Percentiles rank a stretch among this genome's conserved stretches.
These are phyloP conservation scores for Monilinia fructigena DNA, from an alignment of 2,329 filamentous ascomycete species.

Conservation along the genomic window DNA sequence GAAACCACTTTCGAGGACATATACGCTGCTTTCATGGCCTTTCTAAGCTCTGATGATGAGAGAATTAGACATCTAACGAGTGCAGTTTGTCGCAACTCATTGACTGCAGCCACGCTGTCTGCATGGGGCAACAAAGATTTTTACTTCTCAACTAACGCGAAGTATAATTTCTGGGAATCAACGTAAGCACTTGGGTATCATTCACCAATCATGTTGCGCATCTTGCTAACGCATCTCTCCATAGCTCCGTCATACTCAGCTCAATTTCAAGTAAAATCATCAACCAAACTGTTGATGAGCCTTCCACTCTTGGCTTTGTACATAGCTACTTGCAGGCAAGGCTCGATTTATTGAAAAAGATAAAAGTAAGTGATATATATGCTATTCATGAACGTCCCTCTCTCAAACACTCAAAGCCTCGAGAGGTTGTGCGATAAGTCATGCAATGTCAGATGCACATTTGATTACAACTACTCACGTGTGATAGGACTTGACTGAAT, in stretches of 20 bases:
- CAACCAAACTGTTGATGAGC: conserved; percentile 32
- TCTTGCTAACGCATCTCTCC: background rate
- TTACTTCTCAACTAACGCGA: conserved; percentile 31
- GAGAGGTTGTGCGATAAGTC: background rate
- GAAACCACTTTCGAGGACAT: conserved; percentile 40
- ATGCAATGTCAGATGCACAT: background rate
- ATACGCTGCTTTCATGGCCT: conserved; percentile 36
- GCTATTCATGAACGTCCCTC: background rate
- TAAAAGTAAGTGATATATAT: conserved; percentile 33
- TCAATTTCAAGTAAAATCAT: conserved; percentile 37
- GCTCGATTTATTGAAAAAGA: conserved; percentile 49
- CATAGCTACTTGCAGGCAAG: conserved; percentile 58
- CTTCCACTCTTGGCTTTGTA: conserved; percentile 42
- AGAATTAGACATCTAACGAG: conserved; percentile 37
- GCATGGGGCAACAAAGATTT: conserved; percentile 32
- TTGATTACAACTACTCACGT: conserved; percentile 22
- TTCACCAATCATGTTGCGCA: background rate
- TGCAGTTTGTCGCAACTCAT: conserved; percentile 35
- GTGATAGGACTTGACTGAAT: conserved; percentile 52
- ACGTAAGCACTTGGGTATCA: conserved; percentile 36
- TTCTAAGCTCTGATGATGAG: conserved; percentile 39
- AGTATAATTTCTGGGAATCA: conserved; percentile 41
- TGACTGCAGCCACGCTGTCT: conserved; percentile 33
- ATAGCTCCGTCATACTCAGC: conserved; percentile 37
- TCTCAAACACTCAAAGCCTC: background rate